These are phyloP conservation scores for Phytophthora sojae DNA, from an alignment of 352 stramenopile species.

Conservation along the genomic window DNA sequence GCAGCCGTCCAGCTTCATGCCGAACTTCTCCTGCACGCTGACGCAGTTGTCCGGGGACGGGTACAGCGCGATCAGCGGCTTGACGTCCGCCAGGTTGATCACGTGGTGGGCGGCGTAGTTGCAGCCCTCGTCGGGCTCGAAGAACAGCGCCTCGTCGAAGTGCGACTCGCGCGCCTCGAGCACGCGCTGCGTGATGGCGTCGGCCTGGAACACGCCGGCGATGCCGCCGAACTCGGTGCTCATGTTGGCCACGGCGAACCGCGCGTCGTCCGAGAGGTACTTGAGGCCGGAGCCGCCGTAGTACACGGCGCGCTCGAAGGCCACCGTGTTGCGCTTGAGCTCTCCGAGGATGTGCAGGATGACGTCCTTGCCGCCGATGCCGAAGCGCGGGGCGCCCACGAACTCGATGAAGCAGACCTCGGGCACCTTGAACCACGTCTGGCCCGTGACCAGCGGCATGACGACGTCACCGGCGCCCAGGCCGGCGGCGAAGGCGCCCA, in stretches of 20 bases:
- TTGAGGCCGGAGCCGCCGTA: slow-evolving; percentile 72
- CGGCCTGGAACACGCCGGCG: slow-evolving; percentile 80
- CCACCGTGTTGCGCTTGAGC: slow-evolving; percentile 86
- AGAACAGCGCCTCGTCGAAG: slow-evolving; percentile 79
- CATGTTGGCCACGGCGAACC: slow-evolving; percentile 88
- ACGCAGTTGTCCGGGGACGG: slow-evolving; percentile 87
- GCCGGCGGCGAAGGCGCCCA: slow-evolving; percentile 79
- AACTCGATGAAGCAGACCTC: slow-evolving; percentile 86
- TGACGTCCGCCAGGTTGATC: slow-evolving; percentile 69
- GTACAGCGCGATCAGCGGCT: slow-evolving; percentile 76
- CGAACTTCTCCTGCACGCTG: slow-evolving; percentile 67
- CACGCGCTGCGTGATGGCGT: slow-evolving; percentile 76
- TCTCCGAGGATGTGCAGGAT: slow-evolving; percentile 83
- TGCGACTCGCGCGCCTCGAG: slow-evolving; percentile 60
- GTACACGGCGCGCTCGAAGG: slow-evolving; percentile 82
- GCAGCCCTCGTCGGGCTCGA: slow-evolving; percentile 70
- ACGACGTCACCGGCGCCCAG: slow-evolving; percentile 82
- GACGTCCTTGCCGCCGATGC: slow-evolving; percentile 84
- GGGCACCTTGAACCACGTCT: slow-evolving; percentile 89
- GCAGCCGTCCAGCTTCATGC: slow-evolving; percentile 82
- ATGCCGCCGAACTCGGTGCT: slow-evolving; percentile 86
- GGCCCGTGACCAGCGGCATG: slow-evolving; percentile 83
- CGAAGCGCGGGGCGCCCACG: slow-evolving; percentile 64
- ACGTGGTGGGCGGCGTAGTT: slow-evolving; percentile 78
- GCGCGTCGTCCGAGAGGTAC: slow-evolving; percentile 78